Evolutionary conservation across 352 stramenopile genomes (phyloP).

Genomic region (Phytophthora pisi): DNA sequence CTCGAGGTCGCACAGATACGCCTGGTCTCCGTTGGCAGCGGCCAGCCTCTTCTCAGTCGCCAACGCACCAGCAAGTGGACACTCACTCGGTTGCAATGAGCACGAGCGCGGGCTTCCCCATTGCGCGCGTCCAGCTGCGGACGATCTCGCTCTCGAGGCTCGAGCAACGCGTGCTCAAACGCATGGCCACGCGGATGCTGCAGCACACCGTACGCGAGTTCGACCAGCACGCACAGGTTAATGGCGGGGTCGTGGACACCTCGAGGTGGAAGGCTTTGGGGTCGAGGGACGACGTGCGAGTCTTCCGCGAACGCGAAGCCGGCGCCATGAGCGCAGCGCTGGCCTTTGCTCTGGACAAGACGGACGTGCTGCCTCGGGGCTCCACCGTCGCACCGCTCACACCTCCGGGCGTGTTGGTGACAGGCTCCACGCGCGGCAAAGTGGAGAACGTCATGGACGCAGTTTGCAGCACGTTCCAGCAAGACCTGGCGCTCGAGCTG

Average conservation of each 20-base stretch:
- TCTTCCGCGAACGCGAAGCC: conserved; percentile 27
- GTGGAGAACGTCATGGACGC: conserved; percentile 56
- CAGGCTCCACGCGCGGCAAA: conserved; percentile 37
- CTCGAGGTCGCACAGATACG: conserved; percentile 7
- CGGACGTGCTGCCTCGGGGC: conserved; percentile 3
- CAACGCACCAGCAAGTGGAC: background rate
- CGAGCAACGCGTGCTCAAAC: conserved; percentile 24
- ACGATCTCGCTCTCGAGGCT: conserved; percentile 21
- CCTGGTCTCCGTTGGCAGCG: background rate
- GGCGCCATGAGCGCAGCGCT: conserved; percentile 16
- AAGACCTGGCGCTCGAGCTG: conserved; percentile 43
- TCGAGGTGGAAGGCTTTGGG: conserved; percentile 38
- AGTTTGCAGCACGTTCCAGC: conserved; percentile 34
- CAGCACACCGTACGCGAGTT: conserved; percentile 39
- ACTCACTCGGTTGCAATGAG: conserved; percentile 5
- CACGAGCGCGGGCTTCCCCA: conserved; percentile 26
- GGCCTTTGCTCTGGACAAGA: conserved; percentile 18
- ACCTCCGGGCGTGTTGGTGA: conserved; percentile 33
- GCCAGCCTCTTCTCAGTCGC: conserved; percentile 13
- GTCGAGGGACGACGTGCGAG: conserved; percentile 22
- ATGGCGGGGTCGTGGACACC: conserved; percentile 32
- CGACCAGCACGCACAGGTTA: conserved; percentile 29
- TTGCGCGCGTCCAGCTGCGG: conserved; percentile 37
- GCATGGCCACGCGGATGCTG: conserved; percentile 37
- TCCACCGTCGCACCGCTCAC: conserved; percentile 13